Evolutionary conservation across 2,329 filamentous ascomycete genomes (phyloP).

Genomic region (Microcyclosporella mali): DNA sequence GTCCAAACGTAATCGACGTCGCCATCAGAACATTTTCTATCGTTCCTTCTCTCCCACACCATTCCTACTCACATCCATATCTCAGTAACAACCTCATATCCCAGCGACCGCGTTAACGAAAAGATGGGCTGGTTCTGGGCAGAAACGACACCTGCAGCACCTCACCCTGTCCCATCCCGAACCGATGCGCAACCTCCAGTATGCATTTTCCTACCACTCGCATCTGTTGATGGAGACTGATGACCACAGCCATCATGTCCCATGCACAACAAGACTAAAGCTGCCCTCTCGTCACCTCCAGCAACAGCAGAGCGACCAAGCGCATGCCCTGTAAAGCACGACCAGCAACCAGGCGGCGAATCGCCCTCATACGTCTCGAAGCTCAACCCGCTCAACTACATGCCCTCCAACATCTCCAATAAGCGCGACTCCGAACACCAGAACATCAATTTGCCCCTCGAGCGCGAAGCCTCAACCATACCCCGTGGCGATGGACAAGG

Average conservation of each 20-base stretch:
- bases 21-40: no score
- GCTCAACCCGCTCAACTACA: constrained; percentile 83
- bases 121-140: constrained; percentile 68
- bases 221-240: constrained; percentile 9
- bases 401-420: constrained; percentile 84
- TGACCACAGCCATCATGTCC: constrained; percentile 57
- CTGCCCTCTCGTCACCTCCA: constrained; percentile 25
- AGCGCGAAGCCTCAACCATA: constrained; percentile 80
- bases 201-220: constrained; percentile 26
- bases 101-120: background rate
- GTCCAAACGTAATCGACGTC: no score
- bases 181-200: constrained; percentile 51
- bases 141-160: constrained; percentile 44
- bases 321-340: constrained; percentile 48
- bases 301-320: constrained; percentile 32
- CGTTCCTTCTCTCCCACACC: no score
- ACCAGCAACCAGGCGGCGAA: constrained; percentile 25
- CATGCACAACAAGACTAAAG: constrained; percentile 52
- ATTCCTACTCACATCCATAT: no score
- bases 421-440: constrained; percentile 64
- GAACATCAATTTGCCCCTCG: constrained; percentile 65
- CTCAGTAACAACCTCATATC: no score
- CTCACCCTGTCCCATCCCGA: constrained; percentile 42
- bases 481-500: constrained; percentile 69
- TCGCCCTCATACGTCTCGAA: constrained; percentile 54